Percentiles rank a stretch among this genome's conserved stretches.
Conservation (phyloP, 306 rosid species). For the Cucurbita ficifolia region DNA sequence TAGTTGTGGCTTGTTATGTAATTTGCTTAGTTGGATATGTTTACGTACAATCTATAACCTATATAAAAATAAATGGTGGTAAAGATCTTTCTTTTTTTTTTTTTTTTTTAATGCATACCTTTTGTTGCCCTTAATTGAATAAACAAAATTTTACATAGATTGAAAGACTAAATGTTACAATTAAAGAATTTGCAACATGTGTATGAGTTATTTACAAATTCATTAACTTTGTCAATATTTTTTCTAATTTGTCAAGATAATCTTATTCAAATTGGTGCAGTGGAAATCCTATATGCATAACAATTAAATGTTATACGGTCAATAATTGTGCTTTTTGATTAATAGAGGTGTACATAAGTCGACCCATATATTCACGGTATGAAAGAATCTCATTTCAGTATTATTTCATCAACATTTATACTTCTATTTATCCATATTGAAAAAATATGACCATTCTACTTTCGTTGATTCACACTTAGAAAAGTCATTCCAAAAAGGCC, state of each 20-base stretch:
- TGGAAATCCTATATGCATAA: neutral
- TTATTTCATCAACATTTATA: neutral
- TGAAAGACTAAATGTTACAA: neutral
- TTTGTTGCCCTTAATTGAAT: neutral
- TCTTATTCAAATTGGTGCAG: neutral
- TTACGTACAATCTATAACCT: neutral
- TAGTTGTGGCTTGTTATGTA: neutral
- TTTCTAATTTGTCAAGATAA: neutral
- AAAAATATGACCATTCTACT: neutral
- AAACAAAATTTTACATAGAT: neutral
- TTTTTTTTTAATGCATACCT: neutral
- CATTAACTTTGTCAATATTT: neutral
- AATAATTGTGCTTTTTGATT: neutral
- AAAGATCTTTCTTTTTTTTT: neutral
- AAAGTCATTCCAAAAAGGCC: too few relatives aligned
- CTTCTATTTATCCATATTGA: neutral
- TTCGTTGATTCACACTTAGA: neutral
- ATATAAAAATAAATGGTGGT: neutral
- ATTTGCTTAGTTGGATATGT: neutral
- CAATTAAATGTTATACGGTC: neutral
- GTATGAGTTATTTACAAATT: neutral
- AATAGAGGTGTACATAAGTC: neutral
- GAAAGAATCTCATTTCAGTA: neutral
- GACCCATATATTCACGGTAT: neutral
- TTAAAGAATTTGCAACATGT: neutral